Evolutionary conservation across 805 yeast genomes (phyloP), one percentile per base, ranked within the genome.

Genomic region (Pichia nanzhaoensis): DNA sequence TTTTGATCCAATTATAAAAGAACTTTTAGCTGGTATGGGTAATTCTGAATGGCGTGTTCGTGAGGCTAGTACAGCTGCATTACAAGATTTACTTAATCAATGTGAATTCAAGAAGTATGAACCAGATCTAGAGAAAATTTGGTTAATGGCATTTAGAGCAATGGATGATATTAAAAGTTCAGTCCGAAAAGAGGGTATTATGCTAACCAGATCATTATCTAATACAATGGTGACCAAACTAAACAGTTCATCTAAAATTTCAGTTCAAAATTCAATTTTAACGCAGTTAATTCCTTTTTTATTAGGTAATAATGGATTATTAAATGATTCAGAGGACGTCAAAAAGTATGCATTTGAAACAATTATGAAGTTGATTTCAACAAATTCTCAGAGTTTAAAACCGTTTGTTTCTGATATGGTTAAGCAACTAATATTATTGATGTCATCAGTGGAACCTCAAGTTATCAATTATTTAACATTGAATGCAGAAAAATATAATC

Each of bases 141-240:
- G 97, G 97, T 70, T 74, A 5, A 81, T 86, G 84, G 81, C 90
- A 40, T 90, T 91, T 66, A 74, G 99, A 56, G 77, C 78, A 0
- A 77, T 91, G 75, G 99, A 91, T 65, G 98, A 91, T 66, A 87
- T 91, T 48, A 93, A 93, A 61, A 96, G 87, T 32, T 84, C 95
- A 64, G 96, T 93, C 3, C 71, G 97, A 41, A 77, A 75, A 46
- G 95, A 87, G 38, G 97, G 95, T 9, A 65, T 72, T 34, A 74
- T 74, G 31, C 66, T 93, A 33, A 78, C 95, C 1, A 77, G 80
- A 50, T 71, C 74, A 9, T 69, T 90, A 22, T 78, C 95, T 0
- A 72, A 79, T 16, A 70, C 75, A 4, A 66, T 88, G 52, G 78
- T 81, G 3, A 70, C 78, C 34, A 70, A 76, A 20, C 71, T 84